Base-by-base conservation (phyloP, 371 early-diverging fungal species). In the Mucor circinelloides region DNA sequence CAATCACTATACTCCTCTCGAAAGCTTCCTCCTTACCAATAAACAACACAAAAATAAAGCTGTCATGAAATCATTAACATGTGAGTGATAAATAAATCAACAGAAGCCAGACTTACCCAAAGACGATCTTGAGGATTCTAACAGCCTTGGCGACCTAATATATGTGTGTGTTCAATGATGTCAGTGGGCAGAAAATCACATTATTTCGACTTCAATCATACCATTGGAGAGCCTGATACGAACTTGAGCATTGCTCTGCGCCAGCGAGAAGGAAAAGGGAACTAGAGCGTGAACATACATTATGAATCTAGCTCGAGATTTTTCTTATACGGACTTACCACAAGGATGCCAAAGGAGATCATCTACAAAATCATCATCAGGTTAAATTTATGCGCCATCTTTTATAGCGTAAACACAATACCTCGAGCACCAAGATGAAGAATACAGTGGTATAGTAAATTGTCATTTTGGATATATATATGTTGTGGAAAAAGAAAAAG, bases 1-100 rank as follows among this genome's bases (percentile, higher is more conserved):
- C 40, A 31, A 12, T 3, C 25, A 30, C 25, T 54, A n/a, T n/a
- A n/a, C n/a, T 34, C 1, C 21, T 58, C 5, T 25, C 25, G 32
- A 64, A 30, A 9, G 27, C 52, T 42, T 21, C 31, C 46, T 61
- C 23, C 52, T 75, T 83, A 88, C 90, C 90, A 66, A 85, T 63
- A 66, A 90, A 89, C 27, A 90, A 78, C 36, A 89, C 78, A 60
- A 87, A 86, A 38, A 89, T 87, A 63, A 89, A 87, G 19, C 88
- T 88, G n/a, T n/a, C n/a, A 77, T 28, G 27, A 52, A 50, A 52
- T 15, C 52, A 52, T 27, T 2, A 54, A 54, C 32, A 15, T 55
- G 21, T 40, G 25, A 56, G 15, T 38, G 6, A 44, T 36, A 34
- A 36, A 13, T 23, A 0, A 23, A 17, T 1, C 19, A 12, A 27